Percentiles rank a stretch among this genome's conserved stretches.
phyloP scores from a whole-genome alignment of 164 flowering plant genomes.

The Aristolochia contorta region DNA sequence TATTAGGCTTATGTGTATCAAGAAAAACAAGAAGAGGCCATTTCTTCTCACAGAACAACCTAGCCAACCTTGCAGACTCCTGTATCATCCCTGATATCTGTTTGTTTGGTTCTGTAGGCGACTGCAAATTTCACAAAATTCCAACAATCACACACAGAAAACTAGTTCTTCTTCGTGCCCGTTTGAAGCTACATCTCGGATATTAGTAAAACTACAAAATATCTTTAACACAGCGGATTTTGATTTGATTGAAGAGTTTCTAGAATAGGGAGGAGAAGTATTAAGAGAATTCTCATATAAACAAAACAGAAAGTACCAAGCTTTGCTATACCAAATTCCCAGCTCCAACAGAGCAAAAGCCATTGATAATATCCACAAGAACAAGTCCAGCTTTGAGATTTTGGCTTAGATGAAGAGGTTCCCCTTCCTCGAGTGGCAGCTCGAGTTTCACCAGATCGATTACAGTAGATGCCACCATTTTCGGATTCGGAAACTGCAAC shows the following conservation, averaged over 20 bases:
- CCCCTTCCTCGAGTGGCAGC: slow-evolving; percentile 37
- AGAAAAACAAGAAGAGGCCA: slow-evolving; percentile 80
- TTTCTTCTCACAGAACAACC: slow-evolving; percentile 54
- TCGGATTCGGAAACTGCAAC: not conserved
- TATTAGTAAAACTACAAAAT: too few species aligned
- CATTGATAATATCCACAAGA: slow-evolving; percentile 55
- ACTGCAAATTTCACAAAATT: slow-evolving; percentile 25
- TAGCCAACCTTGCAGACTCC: slow-evolving; percentile 48
- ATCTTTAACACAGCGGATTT: too few species aligned
- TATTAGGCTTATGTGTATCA: slow-evolving; percentile 76
- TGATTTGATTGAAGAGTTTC: too few species aligned
- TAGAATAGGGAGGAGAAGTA: too few species aligned
- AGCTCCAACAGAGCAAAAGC: slow-evolving; percentile 65
- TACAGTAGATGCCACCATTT: slow-evolving; percentile 4
- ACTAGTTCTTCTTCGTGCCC: too few species aligned
- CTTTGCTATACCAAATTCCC: slow-evolving; percentile 38
- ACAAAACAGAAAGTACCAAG: not conserved
- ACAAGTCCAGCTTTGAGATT: slow-evolving; percentile 32
- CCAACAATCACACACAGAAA: not conserved
- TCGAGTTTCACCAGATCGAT: slow-evolving; percentile 35
- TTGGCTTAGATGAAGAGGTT: slow-evolving; percentile 24
- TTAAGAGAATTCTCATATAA: too few species aligned
- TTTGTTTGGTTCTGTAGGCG: slow-evolving; percentile 51
- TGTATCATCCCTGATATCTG: slow-evolving; percentile 76
- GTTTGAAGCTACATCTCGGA: too few species aligned